A percentile compares a stretch with the other conserved stretches of the same genome.
These are phyloP conservation scores for Entomortierella parvispora DNA, from an alignment of 192 early-diverging fungal species.

Conservation along the genomic window DNA sequence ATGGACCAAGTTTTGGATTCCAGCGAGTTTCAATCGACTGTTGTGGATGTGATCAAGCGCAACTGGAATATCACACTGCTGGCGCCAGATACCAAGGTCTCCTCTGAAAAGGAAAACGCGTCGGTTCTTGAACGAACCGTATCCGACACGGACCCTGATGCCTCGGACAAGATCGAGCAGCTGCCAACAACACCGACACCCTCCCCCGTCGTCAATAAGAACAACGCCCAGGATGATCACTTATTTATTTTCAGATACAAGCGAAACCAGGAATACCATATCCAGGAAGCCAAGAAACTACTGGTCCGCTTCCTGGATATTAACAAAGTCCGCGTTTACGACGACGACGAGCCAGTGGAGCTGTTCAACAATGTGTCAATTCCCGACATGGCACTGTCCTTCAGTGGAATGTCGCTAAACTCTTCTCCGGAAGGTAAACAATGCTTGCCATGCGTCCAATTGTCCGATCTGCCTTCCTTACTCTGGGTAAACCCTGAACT, in stretches of 20 bases:
- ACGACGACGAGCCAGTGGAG: conserved; percentile 45
- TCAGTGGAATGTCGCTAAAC: conserved; percentile 64
- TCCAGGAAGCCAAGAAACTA: conserved; percentile 41
- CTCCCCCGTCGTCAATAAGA: neutral
- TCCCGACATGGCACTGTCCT: conserved; percentile 65
- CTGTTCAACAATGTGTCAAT: conserved; percentile 53
- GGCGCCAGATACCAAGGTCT: neutral
- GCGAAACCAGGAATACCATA: conserved; percentile 44
- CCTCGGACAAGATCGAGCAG: neutral
- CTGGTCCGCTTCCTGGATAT: conserved; percentile 33
- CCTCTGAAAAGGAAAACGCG: neutral
- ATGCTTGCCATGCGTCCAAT: neutral
- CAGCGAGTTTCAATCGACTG: conserved; percentile 57
- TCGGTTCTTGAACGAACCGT: neutral
- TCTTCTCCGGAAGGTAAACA: conserved; percentile 32
- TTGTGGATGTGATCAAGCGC: conserved; percentile 51
- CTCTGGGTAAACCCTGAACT: neutral
- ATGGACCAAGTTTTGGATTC: conserved; percentile 54
- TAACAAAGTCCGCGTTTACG: conserved; percentile 25
- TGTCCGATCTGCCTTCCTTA: neutral
- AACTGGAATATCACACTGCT: conserved; percentile 58
- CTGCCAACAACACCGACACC: neutral
- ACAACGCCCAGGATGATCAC: conserved; percentile 18
- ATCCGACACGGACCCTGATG: neutral
- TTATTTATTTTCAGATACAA: conserved; percentile 52